Base-by-base conservation (phyloP, 1,139 yeast species). In the Saccharomyces hybrid region DNA sequence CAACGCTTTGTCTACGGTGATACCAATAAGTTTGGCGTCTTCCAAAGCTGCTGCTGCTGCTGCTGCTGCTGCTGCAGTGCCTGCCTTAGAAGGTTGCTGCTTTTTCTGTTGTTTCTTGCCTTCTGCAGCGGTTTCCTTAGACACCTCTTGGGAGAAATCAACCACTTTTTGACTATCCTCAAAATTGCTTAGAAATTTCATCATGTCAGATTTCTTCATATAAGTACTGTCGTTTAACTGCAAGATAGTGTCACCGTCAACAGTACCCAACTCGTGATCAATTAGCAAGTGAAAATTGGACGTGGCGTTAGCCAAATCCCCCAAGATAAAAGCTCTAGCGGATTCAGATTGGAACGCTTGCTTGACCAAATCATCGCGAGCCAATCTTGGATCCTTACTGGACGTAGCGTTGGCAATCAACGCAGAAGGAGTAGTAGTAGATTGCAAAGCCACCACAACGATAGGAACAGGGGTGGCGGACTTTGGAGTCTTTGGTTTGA, bases 1-100 rank as follows among this genome's bases (percentile, higher is more conserved):
- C 67, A 82, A 78, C 59, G 84, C 80, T 76, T 93, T 95, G 72
- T 90, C 96, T 52, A 87, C 95, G 49, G 98, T 95, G 70, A 95
- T 91, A 72, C 99, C 99, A 64, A 93, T 89, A 67, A 93, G 78
- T 66, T 93, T 93, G 55, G 97, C 96, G 69, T 89, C 96, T 61
- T 86, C 95, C 62, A 86, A 73, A 62, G 82, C 44, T 0, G 44
- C 44, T 3, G 44, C 44, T 19, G 44, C 44, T n/a, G n/a, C n/a
- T n/a, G n/a, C n/a, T 8, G 44, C 44, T 9, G 44, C 44, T 3
- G 41, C 41, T 1, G 44, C 25, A 9, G 44, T 16, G 16, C 11
- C 25, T 54, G 86, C 83, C 48, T 78, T 70, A 48, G 68, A 64
- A 42, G 70, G 63, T 54, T 64, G 60, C 31, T 61, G 59, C 8